Percentiles rank a stretch among this genome's conserved stretches.
phyloP scores from a whole-genome alignment of 1,284 basidiomycete genomes.

The Bondarzewia mesenterica region DNA sequence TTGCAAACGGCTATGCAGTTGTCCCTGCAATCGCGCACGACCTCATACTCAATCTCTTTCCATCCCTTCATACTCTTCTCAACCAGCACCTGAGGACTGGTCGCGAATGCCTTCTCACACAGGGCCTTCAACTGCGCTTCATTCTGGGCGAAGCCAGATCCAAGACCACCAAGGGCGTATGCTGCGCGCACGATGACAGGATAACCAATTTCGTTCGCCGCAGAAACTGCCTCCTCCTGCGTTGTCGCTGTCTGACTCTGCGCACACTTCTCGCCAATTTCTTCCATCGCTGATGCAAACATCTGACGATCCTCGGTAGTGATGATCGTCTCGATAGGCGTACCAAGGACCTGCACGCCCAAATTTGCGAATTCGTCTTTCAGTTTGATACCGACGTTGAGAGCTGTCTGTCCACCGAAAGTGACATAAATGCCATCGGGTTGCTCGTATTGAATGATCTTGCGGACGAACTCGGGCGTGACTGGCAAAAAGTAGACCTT shows the following conservation, averaged over 20 bases:
- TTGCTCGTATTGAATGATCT: constrained; percentile 97
- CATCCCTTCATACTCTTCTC: constrained; percentile 99
- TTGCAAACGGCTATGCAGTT: constrained; percentile 99
- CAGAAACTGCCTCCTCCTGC: constrained; percentile 76
- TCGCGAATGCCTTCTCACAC: constrained; percentile 93
- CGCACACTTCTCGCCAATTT: constrained; percentile 94
- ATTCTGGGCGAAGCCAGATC: constrained; percentile 91
- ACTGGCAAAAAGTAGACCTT: constrained; percentile 99
- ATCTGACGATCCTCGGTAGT: constrained; percentile 95
- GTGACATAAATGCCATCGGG: constrained; percentile 99
- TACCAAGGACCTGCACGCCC: constrained; percentile 91
- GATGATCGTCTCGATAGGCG: constrained; percentile 96
- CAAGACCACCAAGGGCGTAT: constrained; percentile 92
- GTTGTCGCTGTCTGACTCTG: constrained; percentile 82
- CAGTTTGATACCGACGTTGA: constrained; percentile 95
- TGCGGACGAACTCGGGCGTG: constrained; percentile 94
- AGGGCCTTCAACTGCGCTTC: constrained; percentile 82
- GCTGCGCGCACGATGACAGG: constrained; percentile 97
- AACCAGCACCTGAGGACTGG: constrained; percentile 93
- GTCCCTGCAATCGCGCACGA: constrained; percentile 95
- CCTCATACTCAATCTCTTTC: constrained; percentile 99
- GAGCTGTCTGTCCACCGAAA: constrained; percentile 96
- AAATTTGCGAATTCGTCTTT: constrained; percentile 89
- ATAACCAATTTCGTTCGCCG: constrained; percentile 88
- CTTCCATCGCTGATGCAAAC: constrained; percentile 91